Evolutionary conservation across 2,329 filamentous ascomycete species (phyloP), one percentile per base, ranked within the genome.

Genomic region (Diaporthe citriasiana): DNA sequence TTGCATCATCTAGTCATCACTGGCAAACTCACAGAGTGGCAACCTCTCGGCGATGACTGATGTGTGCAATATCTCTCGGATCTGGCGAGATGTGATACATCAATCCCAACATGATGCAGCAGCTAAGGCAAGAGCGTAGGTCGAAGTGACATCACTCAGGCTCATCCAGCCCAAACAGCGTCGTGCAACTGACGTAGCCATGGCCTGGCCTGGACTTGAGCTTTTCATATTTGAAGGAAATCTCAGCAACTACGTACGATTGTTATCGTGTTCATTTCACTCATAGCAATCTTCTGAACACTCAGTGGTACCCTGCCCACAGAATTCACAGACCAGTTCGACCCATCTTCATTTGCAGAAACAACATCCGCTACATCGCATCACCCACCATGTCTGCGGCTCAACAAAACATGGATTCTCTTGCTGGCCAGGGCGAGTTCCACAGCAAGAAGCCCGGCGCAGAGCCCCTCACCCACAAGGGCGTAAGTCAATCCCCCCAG

Each of bases 391-490:
- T 87, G 84, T 86, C 84, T 66, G 82, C 83, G 1, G 35, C 84
- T 66, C 82, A 84, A 2, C 42, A 30, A 45, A 91, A 91, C 81
- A 79, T 86, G 56, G 85, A 91, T 33, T 86, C 89, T 38, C 82
- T 91, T 74, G 84, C 82, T 77, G 85, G 86, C 76, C 86, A 89
- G 79, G 89, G 89, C 78, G 85, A 90, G 78, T 91, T 93, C 80
- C 82, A 84, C 77, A 85, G 87, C 75, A 84, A 83, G 30, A 84
- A 89, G 1, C 82, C 85, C 15, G 87, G 84, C 10, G 83, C 87
- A 5, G 85, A 89, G 77, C 91, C 90, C 19, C 78, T 90, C 57
- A 87, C 85, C 38, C 88, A 82, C 42, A 84, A 86, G 66, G 89
- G 90, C 27, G 89, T 91, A 87, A 82, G 87, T 84, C 12, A 59